phyloP scores from a whole-genome alignment of 2,329 filamentous ascomycete genomes.

The Colletotrichum plurivorum region DNA sequence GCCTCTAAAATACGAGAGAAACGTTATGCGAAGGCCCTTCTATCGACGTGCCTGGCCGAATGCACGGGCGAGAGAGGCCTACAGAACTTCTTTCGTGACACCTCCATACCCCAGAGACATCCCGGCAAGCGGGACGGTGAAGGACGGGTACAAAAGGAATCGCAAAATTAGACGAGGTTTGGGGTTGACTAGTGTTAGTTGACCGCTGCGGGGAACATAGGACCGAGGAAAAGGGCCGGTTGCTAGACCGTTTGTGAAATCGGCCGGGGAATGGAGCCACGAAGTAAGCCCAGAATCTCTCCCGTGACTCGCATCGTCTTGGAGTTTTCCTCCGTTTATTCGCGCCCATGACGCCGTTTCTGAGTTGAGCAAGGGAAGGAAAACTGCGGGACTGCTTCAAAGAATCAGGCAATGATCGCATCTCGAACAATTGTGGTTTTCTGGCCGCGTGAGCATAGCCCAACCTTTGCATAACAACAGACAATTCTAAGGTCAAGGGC shows the following conservation, averaged over 20 bases:
- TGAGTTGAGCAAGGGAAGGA: neutral
- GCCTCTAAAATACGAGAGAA: neutral
- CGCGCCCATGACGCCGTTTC: neutral
- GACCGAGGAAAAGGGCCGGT: slow-evolving; percentile 12
- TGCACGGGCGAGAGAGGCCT: slow-evolving; percentile 9
- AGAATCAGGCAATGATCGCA: slow-evolving; percentile 6
- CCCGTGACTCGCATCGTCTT: neutral
- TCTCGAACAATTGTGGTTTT: neutral
- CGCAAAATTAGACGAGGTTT: slow-evolving; percentile 28
- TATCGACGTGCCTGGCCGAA: slow-evolving; percentile 2
- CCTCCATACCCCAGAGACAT: slow-evolving; percentile 12
- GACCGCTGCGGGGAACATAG: slow-evolving; percentile 27
- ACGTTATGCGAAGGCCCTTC: neutral
- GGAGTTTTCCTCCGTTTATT: neutral
- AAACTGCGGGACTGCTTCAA: neutral
- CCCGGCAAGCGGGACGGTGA: slow-evolving; percentile 14
- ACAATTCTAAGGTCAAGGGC: slow-evolving; percentile 7
- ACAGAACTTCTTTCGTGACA: neutral
- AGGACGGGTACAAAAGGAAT: slow-evolving; percentile 22
- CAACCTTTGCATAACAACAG: slow-evolving; percentile 3
- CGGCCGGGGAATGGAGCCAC: neutral
- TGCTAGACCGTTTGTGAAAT: slow-evolving; percentile 6
- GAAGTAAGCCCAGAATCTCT: neutral
- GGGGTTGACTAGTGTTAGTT: slow-evolving; percentile 13
- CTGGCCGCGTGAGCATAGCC: neutral